Evolutionary conservation across 2,329 filamentous ascomycete genomes (phyloP).

Genomic region (Colletotrichum horii): DNA sequence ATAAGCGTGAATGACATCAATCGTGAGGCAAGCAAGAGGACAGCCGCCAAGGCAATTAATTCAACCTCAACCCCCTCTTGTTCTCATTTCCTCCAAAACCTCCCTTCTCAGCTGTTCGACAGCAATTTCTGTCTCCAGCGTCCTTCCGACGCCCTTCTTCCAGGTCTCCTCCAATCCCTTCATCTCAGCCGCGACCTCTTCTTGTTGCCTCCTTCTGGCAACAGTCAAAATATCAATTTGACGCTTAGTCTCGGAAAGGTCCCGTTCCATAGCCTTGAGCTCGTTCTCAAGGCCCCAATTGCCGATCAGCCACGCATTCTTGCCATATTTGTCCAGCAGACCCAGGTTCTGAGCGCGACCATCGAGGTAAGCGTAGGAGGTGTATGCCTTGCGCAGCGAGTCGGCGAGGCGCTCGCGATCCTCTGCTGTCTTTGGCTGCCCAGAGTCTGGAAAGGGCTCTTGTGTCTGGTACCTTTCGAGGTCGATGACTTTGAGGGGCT

Average conservation of each 20-base stretch:
- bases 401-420: conserved; percentile 67
- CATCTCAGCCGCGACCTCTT: conserved; percentile 75
- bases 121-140: conserved; percentile 87
- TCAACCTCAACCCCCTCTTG: not conserved
- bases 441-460: conserved; percentile 43
- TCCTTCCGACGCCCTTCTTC: conserved; percentile 77
- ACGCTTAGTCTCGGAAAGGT: conserved; percentile 70
- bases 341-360: conserved; percentile 62
- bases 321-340: conserved; percentile 81
- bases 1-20: not conserved
- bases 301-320: conserved; percentile 88
- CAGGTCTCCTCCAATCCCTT: conserved; percentile 76
- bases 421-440: conserved; percentile 23
- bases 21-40: not conserved
- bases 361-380: conserved; percentile 56
- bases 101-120: conserved; percentile 73
- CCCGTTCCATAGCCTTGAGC: conserved; percentile 71
- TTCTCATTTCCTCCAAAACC: conserved; percentile 66
- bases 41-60: not conserved
- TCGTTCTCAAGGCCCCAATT: conserved; percentile 83
- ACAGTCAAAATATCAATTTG: conserved; percentile 78
- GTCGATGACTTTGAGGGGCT: conserved; percentile 72
- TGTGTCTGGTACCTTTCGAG: conserved; percentile 82
- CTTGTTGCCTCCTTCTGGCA: conserved; percentile 72
- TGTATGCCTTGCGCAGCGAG: conserved; percentile 61